A percentile compares a stretch with the other conserved stretches of the same genome.
phyloP scores from a whole-genome alignment of 2,329 filamentous ascomycete genomes.

The Alternaria panax region DNA sequence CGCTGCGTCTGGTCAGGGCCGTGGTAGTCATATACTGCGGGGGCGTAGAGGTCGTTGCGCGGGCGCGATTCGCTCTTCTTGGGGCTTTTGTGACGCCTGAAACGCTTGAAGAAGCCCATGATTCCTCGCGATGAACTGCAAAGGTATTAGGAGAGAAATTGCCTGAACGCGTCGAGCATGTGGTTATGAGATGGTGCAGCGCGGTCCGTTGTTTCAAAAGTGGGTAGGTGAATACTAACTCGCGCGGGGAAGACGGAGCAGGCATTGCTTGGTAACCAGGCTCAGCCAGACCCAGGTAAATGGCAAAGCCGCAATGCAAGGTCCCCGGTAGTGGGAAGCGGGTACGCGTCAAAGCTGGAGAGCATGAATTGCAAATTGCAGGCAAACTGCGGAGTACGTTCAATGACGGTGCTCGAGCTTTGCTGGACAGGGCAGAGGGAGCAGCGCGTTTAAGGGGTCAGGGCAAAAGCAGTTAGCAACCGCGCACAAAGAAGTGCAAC shows the following conservation, averaged over 20 bases:
- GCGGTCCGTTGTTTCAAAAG: constrained; percentile 17
- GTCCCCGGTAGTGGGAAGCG: constrained; percentile 6
- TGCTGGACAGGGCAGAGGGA: constrained; percentile 5
- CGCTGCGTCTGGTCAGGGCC: constrained; percentile 54
- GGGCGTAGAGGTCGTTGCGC: constrained; percentile 42
- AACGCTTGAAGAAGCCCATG: constrained; percentile 61
- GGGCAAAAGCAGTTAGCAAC: constrained; percentile 12
- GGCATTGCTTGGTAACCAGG: constrained; percentile 34
- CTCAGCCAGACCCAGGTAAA: constrained; percentile 10
- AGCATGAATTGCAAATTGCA: constrained; percentile 16
- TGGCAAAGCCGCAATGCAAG: constrained; percentile 11
- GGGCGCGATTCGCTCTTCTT: constrained; percentile 46
- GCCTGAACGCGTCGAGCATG: constrained; percentile 23
- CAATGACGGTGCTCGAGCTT: constrained; percentile 18
- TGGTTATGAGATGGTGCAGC: constrained; percentile 25
- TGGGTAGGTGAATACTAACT: constrained; percentile 33
- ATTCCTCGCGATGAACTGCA: constrained; percentile 42
- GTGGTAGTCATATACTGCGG: constrained; percentile 37
- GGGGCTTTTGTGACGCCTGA: constrained; percentile 54
- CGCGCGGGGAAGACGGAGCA: constrained; percentile 31
- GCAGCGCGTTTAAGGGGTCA: constrained; percentile 26
- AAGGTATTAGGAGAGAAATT: constrained; percentile 23
- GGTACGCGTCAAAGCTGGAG: constrained; percentile 3
- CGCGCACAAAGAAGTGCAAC: constrained; percentile 9
- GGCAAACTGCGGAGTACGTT: background rate